Evolutionary conservation across 805 yeast species (phyloP).

Genomic region (Nematodospora valgi): DNA sequence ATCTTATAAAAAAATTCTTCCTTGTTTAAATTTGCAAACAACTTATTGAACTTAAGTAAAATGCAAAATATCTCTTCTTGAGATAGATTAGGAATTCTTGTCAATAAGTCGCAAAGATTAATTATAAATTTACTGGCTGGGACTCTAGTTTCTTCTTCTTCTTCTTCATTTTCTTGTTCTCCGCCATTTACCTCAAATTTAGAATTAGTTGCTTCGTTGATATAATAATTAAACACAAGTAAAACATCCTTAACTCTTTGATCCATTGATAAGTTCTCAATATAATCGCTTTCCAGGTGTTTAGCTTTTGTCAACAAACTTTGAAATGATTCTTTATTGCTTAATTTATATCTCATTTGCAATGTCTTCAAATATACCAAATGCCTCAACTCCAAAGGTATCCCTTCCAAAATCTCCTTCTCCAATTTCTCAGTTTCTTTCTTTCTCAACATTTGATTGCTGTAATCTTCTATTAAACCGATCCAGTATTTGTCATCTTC

Average conservation of each 20-base stretch:
- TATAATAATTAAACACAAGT: slow-evolving; percentile 30
- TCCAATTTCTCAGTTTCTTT: slow-evolving; percentile 15
- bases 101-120: slow-evolving; percentile 13
- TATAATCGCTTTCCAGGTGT: slow-evolving; percentile 10
- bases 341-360: slow-evolving; percentile 27
- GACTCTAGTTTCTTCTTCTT: neutral
- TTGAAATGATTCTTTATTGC: slow-evolving; percentile 25
- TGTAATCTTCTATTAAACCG: slow-evolving; percentile 7
- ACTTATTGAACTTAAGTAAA: slow-evolving; percentile 29
- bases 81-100: slow-evolving; percentile 15
- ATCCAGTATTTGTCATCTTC: slow-evolving; percentile 10
- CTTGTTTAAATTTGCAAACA: slow-evolving; percentile 21
- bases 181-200: neutral
- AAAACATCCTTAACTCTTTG: slow-evolving; percentile 21
- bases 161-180: neutral
- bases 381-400: slow-evolving; percentile 28
- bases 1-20: slow-evolving; percentile 36
- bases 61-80: slow-evolving; percentile 30
- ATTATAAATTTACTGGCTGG: neutral
- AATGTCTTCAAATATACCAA: slow-evolving; percentile 31
- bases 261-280: slow-evolving; percentile 17
- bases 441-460: slow-evolving; percentile 4
- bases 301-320: slow-evolving; percentile 27
- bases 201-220: slow-evolving; percentile 13
- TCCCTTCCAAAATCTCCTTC: slow-evolving; percentile 21